Base-by-base conservation (phyloP, 2,329 filamentous ascomycete genomes). In the Aspergillus arachidicola region DNA sequence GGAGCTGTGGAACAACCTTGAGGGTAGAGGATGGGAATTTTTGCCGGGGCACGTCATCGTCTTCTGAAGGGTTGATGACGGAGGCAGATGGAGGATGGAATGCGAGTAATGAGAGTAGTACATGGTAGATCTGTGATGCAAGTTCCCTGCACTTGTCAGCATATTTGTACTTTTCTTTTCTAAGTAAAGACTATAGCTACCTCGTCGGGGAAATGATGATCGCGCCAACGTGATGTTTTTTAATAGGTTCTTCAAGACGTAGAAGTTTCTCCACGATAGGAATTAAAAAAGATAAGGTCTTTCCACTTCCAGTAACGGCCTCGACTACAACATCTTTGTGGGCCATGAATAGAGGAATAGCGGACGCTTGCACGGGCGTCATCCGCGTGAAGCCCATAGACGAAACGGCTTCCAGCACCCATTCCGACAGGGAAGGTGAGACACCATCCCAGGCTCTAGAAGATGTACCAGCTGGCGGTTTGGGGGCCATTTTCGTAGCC, bases 271-370 rank as follows among this genome's bases (percentile, higher is more conserved):
- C 91, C 28, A 96, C 86, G 4, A 96, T 82, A 1, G 94, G 93
- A 54, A 97, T 89, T 38, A 96, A 81, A 72, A 94, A 99, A 1
- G 92, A 87, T 34, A 97, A 82, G 0, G 93, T 97, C 80, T 97
- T 97, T 64, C 93, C 93, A 76, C 91, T 95, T 14, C 94, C 93
- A 2, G 93, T 97, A 4, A 96, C 93, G 36, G 93, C 93, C 82
- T 96, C 93, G 6, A 97, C 93, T 1, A 97, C 93, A 5, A 96
- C 92, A 78, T 97, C 93, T 73, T 96, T 96, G 76, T 96, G 91
- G 58, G 88, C 89, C 80, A 94, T 89, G 75, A 97, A 95, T 58
- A 97, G 86, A 14, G 93, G 93, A 68, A 97, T 91, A 5, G 92
- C 91, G 63, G 93, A 94, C 51, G 94, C 92, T 80, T 98, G 94